Percentiles rank a stretch among this genome's conserved stretches.
Conservation (phyloP, 495 filamentous ascomycete genomes). For the Immersiella caudata region DNA sequence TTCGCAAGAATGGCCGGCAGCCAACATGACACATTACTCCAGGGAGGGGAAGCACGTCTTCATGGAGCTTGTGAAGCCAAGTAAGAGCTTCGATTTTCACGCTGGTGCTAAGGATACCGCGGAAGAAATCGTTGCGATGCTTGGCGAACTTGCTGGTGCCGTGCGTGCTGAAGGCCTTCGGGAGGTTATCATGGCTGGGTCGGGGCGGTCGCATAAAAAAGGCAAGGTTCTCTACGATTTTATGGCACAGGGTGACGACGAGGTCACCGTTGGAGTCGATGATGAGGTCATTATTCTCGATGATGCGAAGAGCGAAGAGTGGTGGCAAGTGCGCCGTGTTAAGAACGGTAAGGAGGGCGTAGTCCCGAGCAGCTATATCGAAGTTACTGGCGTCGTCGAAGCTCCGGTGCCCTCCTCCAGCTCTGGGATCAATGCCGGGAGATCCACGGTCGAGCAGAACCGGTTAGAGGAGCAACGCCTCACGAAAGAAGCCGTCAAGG, state of each 20-base stretch:
- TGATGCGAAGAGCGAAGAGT: conserved; percentile 90
- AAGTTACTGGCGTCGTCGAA: conserved; percentile 68
- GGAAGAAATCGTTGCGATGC: conserved; percentile 82
- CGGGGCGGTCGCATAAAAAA: conserved; percentile 66
- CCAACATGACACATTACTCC: conserved; percentile 91
- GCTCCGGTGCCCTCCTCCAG: conserved; percentile 44
- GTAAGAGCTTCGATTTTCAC: conserved; percentile 93
- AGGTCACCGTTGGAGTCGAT: conserved; percentile 86
- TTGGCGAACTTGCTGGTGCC: conserved; percentile 88
- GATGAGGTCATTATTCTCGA: conserved; percentile 93
- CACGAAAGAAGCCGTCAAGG: conserved; percentile 71
- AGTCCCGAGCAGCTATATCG: conserved; percentile 96
- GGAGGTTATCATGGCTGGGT: conserved; percentile 81
- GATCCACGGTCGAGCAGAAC: conserved; percentile 80
- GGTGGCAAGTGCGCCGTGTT: conserved; percentile 92
- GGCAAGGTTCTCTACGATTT: conserved; percentile 93
- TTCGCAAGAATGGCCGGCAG: conserved; percentile 88
- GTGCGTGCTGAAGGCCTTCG: conserved; percentile 79
- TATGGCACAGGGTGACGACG: conserved; percentile 92
- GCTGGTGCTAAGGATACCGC: conserved; percentile 97
- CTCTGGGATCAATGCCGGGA: conserved; percentile 63
- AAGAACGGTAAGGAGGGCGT: conserved; percentile 96
- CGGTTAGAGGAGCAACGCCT: conserved; percentile 78
- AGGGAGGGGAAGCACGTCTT: conserved; percentile 99
- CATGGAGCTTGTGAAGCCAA: conserved; percentile 85